Evolutionary conservation across 768 basidiomycete species (phyloP), one percentile per base, ranked within the genome.

Genomic region (Xerocomellus dryophilus): DNA sequence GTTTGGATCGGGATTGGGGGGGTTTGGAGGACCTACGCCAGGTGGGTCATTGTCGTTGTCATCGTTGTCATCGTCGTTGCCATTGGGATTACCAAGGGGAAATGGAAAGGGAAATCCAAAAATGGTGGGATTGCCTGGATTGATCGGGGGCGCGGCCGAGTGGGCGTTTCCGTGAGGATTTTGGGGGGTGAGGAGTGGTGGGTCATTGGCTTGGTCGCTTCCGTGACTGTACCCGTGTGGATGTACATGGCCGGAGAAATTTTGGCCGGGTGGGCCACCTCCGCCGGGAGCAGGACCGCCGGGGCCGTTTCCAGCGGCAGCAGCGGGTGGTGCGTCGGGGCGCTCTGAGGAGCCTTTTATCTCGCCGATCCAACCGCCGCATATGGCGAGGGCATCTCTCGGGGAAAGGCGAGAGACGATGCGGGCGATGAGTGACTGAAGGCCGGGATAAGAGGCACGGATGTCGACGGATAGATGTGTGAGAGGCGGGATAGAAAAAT

Each of bases 401-500:
- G 71, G 70, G 18, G 67, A 53, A 10, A 67, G 50, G 11, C 70
- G 70, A 0, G 63, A 25, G 25, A 66, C 10, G 46, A 67, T 57
- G 45, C 55, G 55, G 4, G 62, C 50, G 21, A 66, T 51, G 35
- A 63, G 50, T 4, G 56, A 43, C 25, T 52, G 47, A 8, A 65
- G 57, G 8, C 63, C 48, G 4, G 65, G 66, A 40, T 54, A 60
- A 39, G 57, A 70, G 41, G 62, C 62, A 44, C 78, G 78, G 0
- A 77, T 66, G 58, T 86, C 83, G 35, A 88, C 55, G 3, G 82
- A 72, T 1, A 88, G 72, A 61, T 83, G 74, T 0, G 70, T 73
- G 0, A 88, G 73, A 32, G 71, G 62, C 2, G 72, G 71, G 5
- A 81, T 70, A 15, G 72, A 0, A 47, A 57, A n/a, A 17, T 50